Conservation (phyloP, 495 filamentous ascomycete genomes). For the Aspergillus indologenus region DNA sequence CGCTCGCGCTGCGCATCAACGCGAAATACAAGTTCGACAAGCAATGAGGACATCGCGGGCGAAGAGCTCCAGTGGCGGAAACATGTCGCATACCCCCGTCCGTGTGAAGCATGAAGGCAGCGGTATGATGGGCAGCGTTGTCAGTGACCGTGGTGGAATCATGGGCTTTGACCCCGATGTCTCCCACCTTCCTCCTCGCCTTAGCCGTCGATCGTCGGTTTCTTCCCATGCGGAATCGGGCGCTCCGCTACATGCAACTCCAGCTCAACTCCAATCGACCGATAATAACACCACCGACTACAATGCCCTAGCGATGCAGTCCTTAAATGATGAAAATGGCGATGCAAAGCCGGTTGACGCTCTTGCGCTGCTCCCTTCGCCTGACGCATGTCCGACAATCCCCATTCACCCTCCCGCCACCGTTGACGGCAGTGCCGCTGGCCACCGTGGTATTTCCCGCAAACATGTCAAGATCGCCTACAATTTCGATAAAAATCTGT, state of each 20-base stretch:
- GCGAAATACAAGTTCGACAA: slow-evolving; percentile 44
- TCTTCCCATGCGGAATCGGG: slow-evolving; percentile 40
- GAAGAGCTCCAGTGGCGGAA: slow-evolving; percentile 47
- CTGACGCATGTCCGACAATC: slow-evolving; percentile 67
- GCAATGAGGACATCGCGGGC: slow-evolving; percentile 39
- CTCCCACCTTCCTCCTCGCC: slow-evolving; percentile 37
- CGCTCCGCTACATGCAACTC: slow-evolving; percentile 40
- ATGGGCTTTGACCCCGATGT: slow-evolving; percentile 54
- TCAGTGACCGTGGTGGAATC: slow-evolving; percentile 59
- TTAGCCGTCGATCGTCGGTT: slow-evolving; percentile 51
- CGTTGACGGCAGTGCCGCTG: slow-evolving; percentile 58
- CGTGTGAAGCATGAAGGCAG: slow-evolving; percentile 47
- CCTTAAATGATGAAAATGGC: slow-evolving; percentile 36
- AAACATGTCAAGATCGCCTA: slow-evolving; percentile 82
- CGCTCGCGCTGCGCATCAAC: slow-evolving; percentile 48
- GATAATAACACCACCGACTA: slow-evolving; percentile 47
- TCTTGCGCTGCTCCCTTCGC: slow-evolving; percentile 43
- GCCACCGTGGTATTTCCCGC: slow-evolving; percentile 70
- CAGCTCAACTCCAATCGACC: slow-evolving; percentile 40
- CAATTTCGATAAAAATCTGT: slow-evolving; percentile 68
- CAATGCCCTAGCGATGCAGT: slow-evolving; percentile 48
- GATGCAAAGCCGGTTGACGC: slow-evolving; percentile 41
- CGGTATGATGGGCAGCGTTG: slow-evolving; percentile 47
- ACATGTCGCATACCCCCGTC: slow-evolving; percentile 45
- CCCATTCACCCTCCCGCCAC: slow-evolving; percentile 76